Evolutionary conservation across 2,329 filamentous ascomycete species (phyloP).

Genomic region (Colletotrichum spinosum): DNA sequence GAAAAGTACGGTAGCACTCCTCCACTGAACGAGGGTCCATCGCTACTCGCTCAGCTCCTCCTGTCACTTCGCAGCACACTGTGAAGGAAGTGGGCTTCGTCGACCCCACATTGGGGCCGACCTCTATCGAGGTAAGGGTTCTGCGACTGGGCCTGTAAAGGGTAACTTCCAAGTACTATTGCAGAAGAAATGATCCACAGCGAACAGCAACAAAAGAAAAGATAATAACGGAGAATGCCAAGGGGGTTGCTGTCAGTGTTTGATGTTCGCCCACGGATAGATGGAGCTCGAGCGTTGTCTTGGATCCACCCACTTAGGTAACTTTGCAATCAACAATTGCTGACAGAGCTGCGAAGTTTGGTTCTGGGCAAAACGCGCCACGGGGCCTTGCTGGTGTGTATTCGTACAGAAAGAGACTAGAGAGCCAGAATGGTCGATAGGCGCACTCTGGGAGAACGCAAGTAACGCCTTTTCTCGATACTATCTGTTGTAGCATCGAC

Average conservation of each 20-base stretch:
- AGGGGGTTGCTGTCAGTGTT: conserved; percentile 33
- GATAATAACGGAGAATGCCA: conserved; percentile 25
- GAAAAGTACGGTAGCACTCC: background rate
- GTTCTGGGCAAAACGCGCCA: no score
- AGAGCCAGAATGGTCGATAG: no score
- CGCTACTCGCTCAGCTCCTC: conserved; percentile 11
- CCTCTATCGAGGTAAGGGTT: conserved; percentile 13
- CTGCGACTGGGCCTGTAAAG: conserved; percentile 1
- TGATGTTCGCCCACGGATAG: conserved; percentile 25
- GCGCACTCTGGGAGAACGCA: no score
- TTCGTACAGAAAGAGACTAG: no score
- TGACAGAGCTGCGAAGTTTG: background rate
- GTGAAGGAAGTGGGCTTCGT: conserved; percentile 19
- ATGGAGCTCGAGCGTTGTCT: conserved; percentile 8
- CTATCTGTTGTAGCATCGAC: no score
- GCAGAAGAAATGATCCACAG: conserved; percentile 1
- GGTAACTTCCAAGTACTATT: conserved; percentile 2
- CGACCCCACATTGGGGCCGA: conserved; percentile 26
- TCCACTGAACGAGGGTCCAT: conserved; percentile 6
- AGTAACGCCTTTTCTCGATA: no score
- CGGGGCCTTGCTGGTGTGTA: no score
- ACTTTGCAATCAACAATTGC: conserved; percentile 21
- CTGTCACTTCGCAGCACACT: conserved; percentile 6
- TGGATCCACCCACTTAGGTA: conserved; percentile 7
- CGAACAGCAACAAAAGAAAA: conserved; percentile 27